Evolutionary conservation across 257 asterid genomes (phyloP), one percentile per base, ranked within the genome.

Genomic region (Lycium barbarum): DNA sequence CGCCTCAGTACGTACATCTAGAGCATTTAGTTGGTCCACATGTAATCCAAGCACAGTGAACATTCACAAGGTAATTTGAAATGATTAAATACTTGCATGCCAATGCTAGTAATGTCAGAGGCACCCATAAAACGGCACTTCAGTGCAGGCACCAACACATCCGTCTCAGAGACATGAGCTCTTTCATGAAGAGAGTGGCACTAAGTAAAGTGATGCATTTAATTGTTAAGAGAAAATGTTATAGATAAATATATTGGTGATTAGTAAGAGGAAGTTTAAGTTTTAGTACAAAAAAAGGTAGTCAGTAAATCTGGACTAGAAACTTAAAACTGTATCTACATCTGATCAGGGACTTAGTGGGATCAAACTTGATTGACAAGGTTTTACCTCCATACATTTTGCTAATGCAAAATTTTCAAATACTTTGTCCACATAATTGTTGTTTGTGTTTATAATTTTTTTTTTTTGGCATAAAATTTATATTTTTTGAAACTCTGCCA

Each of bases 341-440:
- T 20, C 68, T 62, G 15, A 62, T 20, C 68, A 62, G 36, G 7
- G 20, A 62, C 10, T 62, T 9, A 5, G 22, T 20, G 33, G 68
- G 68, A 20, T 62, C 22, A 14, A 62, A 62, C 68, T 62, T 62
- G 68, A 62, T 62, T 62, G 68, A 62, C 68, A 20, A 62, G 68
- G 68, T 62, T 62, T 62, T 26, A 62, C 20, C 68, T 62, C 68
- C 68, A 62, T 62, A 62, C 33, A 26, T 26, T 62, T 62, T 62
- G 68, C 68, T 20, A 62, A 20, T 20, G 15, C 36, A 20, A 20
- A 20, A 62, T 9, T 62, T 62, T 62, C 68, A 20, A 20, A 62
- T 20, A 62, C 15, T 62, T 62, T 62, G 36, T 62, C 68, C 68
- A 20, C 14, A 62, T 18, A 59, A 62, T 62, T 36, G 9, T 62